Percentiles rank a stretch among this genome's conserved stretches.
These are phyloP conservation scores for Rhodotorula sp. DNA, from an alignment of 1,284 basidiomycete species.

Conservation along the genomic window DNA sequence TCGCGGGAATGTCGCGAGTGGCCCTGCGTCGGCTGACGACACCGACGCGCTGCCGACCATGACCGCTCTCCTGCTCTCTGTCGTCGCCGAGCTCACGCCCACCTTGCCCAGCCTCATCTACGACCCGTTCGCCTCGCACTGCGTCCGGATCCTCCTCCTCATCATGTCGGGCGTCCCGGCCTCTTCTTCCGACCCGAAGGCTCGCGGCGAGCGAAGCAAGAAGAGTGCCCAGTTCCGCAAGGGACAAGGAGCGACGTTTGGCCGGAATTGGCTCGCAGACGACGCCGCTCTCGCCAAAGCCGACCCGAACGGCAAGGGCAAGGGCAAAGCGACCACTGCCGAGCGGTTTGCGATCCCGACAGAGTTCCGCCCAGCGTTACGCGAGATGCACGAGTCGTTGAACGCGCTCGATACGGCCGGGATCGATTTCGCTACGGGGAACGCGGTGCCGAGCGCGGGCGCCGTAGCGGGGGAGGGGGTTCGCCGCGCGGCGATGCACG, in stretches of 20 bases:
- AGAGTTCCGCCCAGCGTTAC: slow-evolving; percentile 58
- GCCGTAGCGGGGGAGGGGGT: slow-evolving; percentile 63
- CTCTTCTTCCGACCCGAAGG: slow-evolving; percentile 40
- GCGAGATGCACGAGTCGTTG: slow-evolving; percentile 59
- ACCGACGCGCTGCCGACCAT: slow-evolving; percentile 68
- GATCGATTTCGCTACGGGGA: slow-evolving; percentile 1
- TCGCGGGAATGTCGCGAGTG: slow-evolving; percentile 61
- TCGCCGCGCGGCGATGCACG: slow-evolving; percentile 72
- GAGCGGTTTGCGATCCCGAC: slow-evolving; percentile 52
- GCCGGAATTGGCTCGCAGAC: slow-evolving; percentile 52
- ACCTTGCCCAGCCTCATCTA: slow-evolving; percentile 64
- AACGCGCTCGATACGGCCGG: slow-evolving; percentile 30
- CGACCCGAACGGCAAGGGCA: slow-evolving; percentile 40
- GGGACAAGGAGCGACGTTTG: slow-evolving; percentile 64
- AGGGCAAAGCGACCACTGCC: slow-evolving; percentile 44
- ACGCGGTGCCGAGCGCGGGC: slow-evolving; percentile 6
- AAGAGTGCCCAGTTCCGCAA: slow-evolving; percentile 73
- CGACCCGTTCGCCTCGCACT: slow-evolving; percentile 84
- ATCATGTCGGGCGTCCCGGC: slow-evolving; percentile 63
- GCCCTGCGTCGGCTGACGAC: slow-evolving; percentile 48
- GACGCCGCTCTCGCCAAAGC: slow-evolving; percentile 26
- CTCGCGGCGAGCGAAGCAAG: slow-evolving; percentile 50
- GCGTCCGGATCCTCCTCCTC: slow-evolving; percentile 71
- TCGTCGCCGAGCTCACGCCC: slow-evolving; percentile 70
- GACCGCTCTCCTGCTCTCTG: slow-evolving; percentile 64